These are phyloP conservation scores for Penicillium sp. DNA, from an alignment of 2,329 filamentous ascomycete species.

Conservation along the genomic window DNA sequence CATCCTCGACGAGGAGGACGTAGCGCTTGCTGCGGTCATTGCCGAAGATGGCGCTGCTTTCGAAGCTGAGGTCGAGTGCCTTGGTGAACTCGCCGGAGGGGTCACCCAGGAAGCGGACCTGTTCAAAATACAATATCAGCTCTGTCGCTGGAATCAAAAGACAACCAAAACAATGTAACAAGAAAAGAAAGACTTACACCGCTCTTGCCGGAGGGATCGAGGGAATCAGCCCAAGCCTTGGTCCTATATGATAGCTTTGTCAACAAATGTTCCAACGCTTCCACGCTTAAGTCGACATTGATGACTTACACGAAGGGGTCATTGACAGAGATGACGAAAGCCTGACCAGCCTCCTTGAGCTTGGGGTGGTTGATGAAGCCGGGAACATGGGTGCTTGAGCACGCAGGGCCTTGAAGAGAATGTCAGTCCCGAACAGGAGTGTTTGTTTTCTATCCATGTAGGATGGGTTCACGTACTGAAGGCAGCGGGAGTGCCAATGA, in stretches of 20 bases:
- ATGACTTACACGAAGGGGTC: constrained; percentile 82
- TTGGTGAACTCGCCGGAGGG: constrained; percentile 76
- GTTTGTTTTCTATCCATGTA: background rate
- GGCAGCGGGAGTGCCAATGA: constrained; percentile 81
- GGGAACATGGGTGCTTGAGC: constrained; percentile 72
- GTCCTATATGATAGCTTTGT: constrained; percentile 55
- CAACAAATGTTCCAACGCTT: constrained; percentile 4
- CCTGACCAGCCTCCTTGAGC: constrained; percentile 74
- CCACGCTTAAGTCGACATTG: background rate
- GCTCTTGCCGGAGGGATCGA: constrained; percentile 72
- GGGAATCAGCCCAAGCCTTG: constrained; percentile 78
- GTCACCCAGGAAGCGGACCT: constrained; percentile 89
- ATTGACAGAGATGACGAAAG: constrained; percentile 90
- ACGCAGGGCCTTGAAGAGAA: constrained; percentile 51
- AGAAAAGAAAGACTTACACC: constrained; percentile 60
- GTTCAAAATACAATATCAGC: background rate
- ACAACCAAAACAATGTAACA: background rate
- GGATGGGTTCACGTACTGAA: constrained; percentile 53
- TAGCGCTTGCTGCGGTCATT: constrained; percentile 83
- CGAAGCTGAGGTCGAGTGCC: constrained; percentile 78
- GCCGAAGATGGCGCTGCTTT: constrained; percentile 75
- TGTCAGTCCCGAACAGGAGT: constrained; percentile 9
- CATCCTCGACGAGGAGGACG: constrained; percentile 76
- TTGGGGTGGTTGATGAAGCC: constrained; percentile 78
- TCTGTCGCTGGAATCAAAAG: background rate